Conservation (phyloP, 441 rosid genomes). For the Arabidopsis lyrata region DNA sequence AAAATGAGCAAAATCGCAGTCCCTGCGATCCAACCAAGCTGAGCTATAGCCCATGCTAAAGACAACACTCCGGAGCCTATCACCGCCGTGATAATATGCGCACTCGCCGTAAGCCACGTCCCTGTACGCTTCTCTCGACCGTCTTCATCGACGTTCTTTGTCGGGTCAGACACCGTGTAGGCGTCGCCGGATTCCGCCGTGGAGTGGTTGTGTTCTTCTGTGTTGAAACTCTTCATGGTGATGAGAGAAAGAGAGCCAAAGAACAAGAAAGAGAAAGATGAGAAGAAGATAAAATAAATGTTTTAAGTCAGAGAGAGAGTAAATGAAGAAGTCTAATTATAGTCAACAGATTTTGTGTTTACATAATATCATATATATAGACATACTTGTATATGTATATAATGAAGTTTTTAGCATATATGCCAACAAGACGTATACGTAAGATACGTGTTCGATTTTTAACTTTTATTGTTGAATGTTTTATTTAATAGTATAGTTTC, state of each 20-base stretch:
- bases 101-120: constrained; percentile 60
- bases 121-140: constrained; percentile 68
- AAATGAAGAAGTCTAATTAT: constrained; percentile 36
- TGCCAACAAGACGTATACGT: constrained; percentile 46
- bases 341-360: constrained; percentile 37
- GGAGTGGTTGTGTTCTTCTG: constrained; percentile 32
- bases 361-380: constrained; percentile 32
- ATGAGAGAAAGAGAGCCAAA: background rate
- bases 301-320: constrained; percentile 36
- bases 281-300: constrained; percentile 24
- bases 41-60: constrained; percentile 68
- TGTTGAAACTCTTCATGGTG: constrained; percentile 43
- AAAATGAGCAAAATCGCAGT: constrained; percentile 53
- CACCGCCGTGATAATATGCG: constrained; percentile 70
- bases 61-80: constrained; percentile 72
- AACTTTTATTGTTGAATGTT: constrained; percentile 26
- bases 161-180: constrained; percentile 27
- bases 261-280: constrained; percentile 1
- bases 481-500: constrained; percentile 9
- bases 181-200: constrained; percentile 38
- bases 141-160: constrained; percentile 63
- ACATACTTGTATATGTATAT: background rate
- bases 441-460: constrained; percentile 38
- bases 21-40: constrained; percentile 71
- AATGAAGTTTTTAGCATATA: constrained; percentile 28